Base-by-base conservation (phyloP, 208 protist genomes). In the Porcisia hertigi region DNA sequence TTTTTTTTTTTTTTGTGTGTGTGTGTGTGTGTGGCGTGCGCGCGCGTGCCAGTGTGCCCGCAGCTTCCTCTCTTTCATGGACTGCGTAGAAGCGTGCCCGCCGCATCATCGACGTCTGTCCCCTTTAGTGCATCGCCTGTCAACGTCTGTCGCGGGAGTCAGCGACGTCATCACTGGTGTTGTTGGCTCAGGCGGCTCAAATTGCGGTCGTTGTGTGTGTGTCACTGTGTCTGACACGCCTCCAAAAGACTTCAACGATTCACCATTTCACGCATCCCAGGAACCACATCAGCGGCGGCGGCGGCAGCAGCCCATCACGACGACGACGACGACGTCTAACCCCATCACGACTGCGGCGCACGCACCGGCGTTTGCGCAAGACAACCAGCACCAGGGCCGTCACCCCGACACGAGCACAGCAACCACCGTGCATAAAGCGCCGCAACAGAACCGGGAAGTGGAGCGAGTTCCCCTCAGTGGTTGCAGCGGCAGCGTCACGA, bases 1-100 rank as follows among this genome's bases (percentile, higher is more conserved):
- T 53, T n/a, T 73, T 78, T 69, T 47, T 79, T 39, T 75, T 55
- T 81, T 20, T 81, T 58, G 54, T 58, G 23, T 58, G 54, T 58
- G 54, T 16, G 57, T 11, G 57, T 34, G 63, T 45, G 34, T 43
- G 39, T 5, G 39, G 65, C 25, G 65, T 69, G 41, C 14, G 63
- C 43, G 41, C 45, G 18, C 34, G 47, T 57, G 47, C 5, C 66
- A 5, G 9, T 34, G 2, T 65, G n/a, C 39, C 36, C 60, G n/a
- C 39, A 23, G 25, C n/a, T 16, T 43, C 66, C 2, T 39, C 11
- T n/a, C n/a, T 71, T 62, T 72, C 53, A 72, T 72, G 69, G 69
- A 72, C 53, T 72, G 69, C 34, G 49, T 72, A n/a, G 52, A 60
- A 59, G 20, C 69, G 8, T 72, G 25, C 36, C 18, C 53, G 69